These are phyloP conservation scores for Pittosporum tobira DNA, from an alignment of 129 eudicot genomes.

Conservation along the genomic window DNA sequence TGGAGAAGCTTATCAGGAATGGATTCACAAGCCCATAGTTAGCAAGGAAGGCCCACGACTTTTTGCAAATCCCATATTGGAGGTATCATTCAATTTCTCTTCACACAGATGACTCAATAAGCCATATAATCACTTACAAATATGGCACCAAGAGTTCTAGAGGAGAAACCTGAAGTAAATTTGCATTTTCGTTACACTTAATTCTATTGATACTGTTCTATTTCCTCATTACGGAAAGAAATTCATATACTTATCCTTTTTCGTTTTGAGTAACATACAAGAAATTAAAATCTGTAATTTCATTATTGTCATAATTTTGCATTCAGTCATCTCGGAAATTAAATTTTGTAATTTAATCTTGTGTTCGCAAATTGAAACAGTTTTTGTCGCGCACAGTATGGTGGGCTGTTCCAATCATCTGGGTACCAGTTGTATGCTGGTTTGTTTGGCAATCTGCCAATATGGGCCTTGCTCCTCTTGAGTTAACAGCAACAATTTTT, in stretches of 20 bases:
- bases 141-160: too few relatives aligned
- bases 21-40: slow-evolving; percentile 52
- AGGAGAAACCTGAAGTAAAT: background rate
- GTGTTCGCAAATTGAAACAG: slow-evolving; percentile 18
- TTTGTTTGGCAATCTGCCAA: slow-evolving; percentile 14
- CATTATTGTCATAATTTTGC: too few relatives aligned
- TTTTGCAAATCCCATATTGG: slow-evolving; percentile 30
- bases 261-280: too few relatives aligned
- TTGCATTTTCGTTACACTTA: background rate
- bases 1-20: slow-evolving; percentile 52
- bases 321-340: too few relatives aligned
- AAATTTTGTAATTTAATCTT: background rate
- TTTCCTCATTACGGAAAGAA: background rate
- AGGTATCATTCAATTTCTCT: slow-evolving; percentile 21
- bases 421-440: slow-evolving; percentile 52
- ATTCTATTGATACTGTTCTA: background rate
- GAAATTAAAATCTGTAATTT: too few relatives aligned
- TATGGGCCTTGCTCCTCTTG: slow-evolving; percentile 15
- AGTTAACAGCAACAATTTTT: slow-evolving; percentile 5
- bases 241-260: too few relatives aligned
- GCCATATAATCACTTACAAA: too few relatives aligned
- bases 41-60: slow-evolving; percentile 47
- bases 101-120: background rate
- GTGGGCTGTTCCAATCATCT: slow-evolving; percentile 43
- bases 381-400: slow-evolving; percentile 37